Evolutionary conservation across 768 basidiomycete species (phyloP).

Genomic region (Leccinum imitatum): DNA sequence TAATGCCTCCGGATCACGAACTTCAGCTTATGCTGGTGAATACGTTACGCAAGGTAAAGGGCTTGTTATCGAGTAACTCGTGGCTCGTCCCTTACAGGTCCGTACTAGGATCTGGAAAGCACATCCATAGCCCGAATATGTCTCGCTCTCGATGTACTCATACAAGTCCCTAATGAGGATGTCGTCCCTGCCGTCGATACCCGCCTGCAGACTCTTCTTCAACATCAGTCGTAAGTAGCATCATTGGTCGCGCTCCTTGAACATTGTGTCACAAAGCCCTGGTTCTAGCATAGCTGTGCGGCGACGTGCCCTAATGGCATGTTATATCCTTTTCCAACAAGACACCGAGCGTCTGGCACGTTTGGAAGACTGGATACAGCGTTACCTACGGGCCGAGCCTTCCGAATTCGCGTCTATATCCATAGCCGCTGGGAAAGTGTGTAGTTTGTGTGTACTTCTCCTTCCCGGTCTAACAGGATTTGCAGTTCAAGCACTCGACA

Average conservation of each 20-base stretch:
- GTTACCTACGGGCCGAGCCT: slow-evolving; percentile 12
- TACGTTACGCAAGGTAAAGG: slow-evolving; percentile 71
- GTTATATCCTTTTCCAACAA: slow-evolving; percentile 48
- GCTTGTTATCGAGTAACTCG: neutral
- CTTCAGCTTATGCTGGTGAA: slow-evolving; percentile 83
- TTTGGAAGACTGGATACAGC: slow-evolving; percentile 31
- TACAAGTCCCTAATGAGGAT: slow-evolving; percentile 59
- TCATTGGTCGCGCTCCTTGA: slow-evolving; percentile 19
- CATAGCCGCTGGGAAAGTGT: slow-evolving; percentile 24
- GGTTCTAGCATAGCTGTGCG: slow-evolving; percentile 53
- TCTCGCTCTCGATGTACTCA: slow-evolving; percentile 70
- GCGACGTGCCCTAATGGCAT: slow-evolving; percentile 60
- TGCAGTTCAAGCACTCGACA: slow-evolving; percentile 26
- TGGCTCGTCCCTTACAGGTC: slow-evolving; percentile 4
- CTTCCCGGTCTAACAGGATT: slow-evolving; percentile 4
- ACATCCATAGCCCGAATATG: slow-evolving; percentile 54
- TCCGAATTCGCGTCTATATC: slow-evolving; percentile 9
- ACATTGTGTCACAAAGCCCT: slow-evolving; percentile 6
- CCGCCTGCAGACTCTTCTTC: slow-evolving; percentile 62
- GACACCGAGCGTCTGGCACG: slow-evolving; percentile 47
- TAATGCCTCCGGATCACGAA: slow-evolving; percentile 70
- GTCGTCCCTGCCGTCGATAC: slow-evolving; percentile 74
- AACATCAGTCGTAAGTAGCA: slow-evolving; percentile 72
- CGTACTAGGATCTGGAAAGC: slow-evolving; percentile 68
- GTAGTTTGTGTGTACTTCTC: slow-evolving; percentile 3